Evolutionary conservation across 2,329 filamentous ascomycete genomes (phyloP), one percentile per base, ranked within the genome.

Genomic region (Aspergillus thermomutatus): DNA sequence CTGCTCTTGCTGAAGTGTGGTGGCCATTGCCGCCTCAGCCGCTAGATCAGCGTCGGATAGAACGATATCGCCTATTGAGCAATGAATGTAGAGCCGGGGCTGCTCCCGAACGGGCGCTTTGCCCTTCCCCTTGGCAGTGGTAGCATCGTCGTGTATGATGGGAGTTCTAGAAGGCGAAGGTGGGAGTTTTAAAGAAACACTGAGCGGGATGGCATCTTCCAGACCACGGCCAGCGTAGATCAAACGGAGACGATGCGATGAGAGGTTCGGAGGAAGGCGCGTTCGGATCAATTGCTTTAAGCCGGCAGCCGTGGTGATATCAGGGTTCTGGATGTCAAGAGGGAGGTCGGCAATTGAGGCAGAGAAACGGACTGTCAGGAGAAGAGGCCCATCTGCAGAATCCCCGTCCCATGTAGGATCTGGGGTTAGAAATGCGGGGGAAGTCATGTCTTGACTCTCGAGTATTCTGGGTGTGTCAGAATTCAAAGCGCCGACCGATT

Each of bases 221-320:
- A 97, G 86, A 57, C 96, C 88, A 69, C 90, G 92, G 60, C 94
- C 94, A 51, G 90, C 85, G 73, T 96, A 87, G 72, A 97, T 97
- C 62, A 99, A 86, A 58, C 93, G 91, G 31, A 97, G 84, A 37
- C 91, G 88, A 60, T 85, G 86, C 45, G 83, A 80, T 14, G 86
- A 83, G 61, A 87, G 81, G 34, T 83, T 77, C 34, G 78, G 69
- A 5, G 87, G 81, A 23, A 97, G 84, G 48, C 88, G 83, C 8
- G 80, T 75, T 64, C 94, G 91, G 69, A 97, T 90, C 52, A 89
- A 82, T 66, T 89, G 87, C 74, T 96, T 96, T 56, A 97, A 83
- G 1, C 88, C 85, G 54, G 91, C 83, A 53, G 91, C 84, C 45
- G 91, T 91, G 10, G 88, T 92, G 31, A 81, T 80, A 49, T 80